phyloP scores from a whole-genome alignment of 257 asterid species.

The Prunella vulgaris region DNA sequence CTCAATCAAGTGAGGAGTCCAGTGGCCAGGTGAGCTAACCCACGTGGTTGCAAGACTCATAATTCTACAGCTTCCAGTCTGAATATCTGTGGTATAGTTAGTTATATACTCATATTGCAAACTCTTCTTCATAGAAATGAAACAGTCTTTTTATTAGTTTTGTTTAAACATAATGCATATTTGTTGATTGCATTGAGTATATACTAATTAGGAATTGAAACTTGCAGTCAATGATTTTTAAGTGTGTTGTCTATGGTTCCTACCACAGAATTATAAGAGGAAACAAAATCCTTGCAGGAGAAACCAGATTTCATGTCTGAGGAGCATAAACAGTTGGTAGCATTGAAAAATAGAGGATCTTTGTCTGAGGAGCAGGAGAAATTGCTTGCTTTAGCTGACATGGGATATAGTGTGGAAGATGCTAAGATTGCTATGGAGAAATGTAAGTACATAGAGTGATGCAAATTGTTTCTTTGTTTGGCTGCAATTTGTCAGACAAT shows the following conservation, averaged over 20 bases:
- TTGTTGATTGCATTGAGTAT: slow-evolving; percentile 3
- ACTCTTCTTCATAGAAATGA: not conserved
- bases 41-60: no score
- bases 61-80: slow-evolving; percentile 1
- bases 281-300: slow-evolving; percentile 25
- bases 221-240: not conserved
- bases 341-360: slow-evolving; percentile 32
- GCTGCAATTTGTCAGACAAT: not conserved
- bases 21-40: no score
- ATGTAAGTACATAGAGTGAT: slow-evolving; percentile 33
- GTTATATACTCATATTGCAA: not conserved
- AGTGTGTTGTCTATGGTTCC: not conserved
- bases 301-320: slow-evolving; percentile 26
- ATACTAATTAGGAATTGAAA: not conserved
- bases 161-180: not conserved
- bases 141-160: not conserved
- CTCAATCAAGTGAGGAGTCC: no score
- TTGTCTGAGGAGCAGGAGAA: slow-evolving; percentile 40
- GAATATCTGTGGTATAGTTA: not conserved
- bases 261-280: not conserved
- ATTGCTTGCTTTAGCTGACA: slow-evolving; percentile 33
- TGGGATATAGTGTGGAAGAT: slow-evolving; percentile 64
- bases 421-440: slow-evolving; percentile 52
- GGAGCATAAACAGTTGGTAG: slow-evolving; percentile 34
- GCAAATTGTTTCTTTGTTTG: not conserved